Evolutionary conservation across 176 grass and related monocot species (phyloP), one percentile per base, ranked within the genome.

Genomic region (Pharus latifolius): DNA sequence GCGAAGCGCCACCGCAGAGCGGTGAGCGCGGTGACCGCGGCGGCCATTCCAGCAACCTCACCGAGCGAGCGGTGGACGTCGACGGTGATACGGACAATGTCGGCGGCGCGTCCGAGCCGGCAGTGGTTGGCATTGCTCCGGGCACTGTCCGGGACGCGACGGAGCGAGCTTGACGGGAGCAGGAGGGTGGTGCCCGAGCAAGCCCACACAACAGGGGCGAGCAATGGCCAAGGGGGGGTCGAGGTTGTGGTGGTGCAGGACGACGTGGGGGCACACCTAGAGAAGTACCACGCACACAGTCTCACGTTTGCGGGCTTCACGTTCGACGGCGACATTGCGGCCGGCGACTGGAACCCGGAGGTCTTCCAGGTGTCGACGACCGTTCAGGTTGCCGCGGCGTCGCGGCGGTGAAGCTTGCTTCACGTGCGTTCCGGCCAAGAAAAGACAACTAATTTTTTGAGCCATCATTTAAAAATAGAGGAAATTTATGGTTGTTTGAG

Each of bases 301-400:
- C 78, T 94, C 38, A 94, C 85, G 25, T 86, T 94, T 66, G 54
- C 83, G 0, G 83, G 91, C 3, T 94, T 94, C 60, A 72, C 87
- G 43, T 72, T 94, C 27, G 60, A 83, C 55, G 91, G 91, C 24
- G 91, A 94, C 56, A 83, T 94, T 3, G 83, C 86, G 1, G 83
- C 70, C 8, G 38, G 84, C 10, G 86, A 94, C 65, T 94, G 91
- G 91, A 72, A 77, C 26, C 91, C 86, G 16, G 91, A 94, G 71
- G 61, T 84, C 3, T 84, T 94, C 60, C 91, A 90, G 80, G 35
- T 90, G 32, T 78, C 72, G 0, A 34, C 76, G 4, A 59, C 66
- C 26, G 62, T 89, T 23, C 75, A 80, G 22, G 25, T 20, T 14
- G 3, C 37, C 1, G n/a, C 35, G 24, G 15, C 68, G 10, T 59